Base-by-base conservation (phyloP, 345 rosid species). In the Gossypioides kirkii region DNA sequence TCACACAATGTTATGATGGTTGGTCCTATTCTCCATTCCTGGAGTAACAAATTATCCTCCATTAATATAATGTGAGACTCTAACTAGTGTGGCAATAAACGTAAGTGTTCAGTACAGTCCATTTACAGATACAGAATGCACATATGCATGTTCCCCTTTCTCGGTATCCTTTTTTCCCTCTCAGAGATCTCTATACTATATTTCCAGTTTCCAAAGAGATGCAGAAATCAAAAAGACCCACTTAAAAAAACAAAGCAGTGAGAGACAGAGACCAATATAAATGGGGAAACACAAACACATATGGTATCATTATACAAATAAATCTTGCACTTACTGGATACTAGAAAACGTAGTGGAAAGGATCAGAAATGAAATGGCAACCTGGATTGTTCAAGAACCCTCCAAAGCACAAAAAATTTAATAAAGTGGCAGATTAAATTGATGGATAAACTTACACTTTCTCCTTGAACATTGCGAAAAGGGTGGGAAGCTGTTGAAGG, bases 11-110 rank as follows among this genome's bases (percentile, higher is more conserved):
- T 92, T 78, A 82, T 10, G 74, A 94, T 64, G 0, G 97, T 94
- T 20, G 95, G 92, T 73, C 92, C 97, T 28, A 94, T 79, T 76
- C 84, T 89, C 98, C 98, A 90, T 77, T 90, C 97, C 97, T 94
- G 93, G 23, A 59, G 36, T 54, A 42, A 68, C 52, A 32, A 12
- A 52, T 71, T 50, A 25, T 50, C 23, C 17, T 18, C 56, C 23
- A 26, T 64, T 63, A 71, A 10, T 50, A 23, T 9, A 25, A 25
- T 18, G 25, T 22, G 36, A 18, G 20, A 43, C 9, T 23, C 7
- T 16, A 28, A 17, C 25, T 32, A 64, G 10, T 6, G 28, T 4
- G 56, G 54, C 70, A 22, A 47, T 14, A 25, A 47, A 46, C 32
- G 25, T 18, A 18, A 23, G 20, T 9, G 1, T 11, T 54, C 46